A percentile compares a stretch with the other conserved stretches of the same genome.
Conservation (phyloP, 106 monocot genomes). For the Amphibolis antarctica region DNA sequence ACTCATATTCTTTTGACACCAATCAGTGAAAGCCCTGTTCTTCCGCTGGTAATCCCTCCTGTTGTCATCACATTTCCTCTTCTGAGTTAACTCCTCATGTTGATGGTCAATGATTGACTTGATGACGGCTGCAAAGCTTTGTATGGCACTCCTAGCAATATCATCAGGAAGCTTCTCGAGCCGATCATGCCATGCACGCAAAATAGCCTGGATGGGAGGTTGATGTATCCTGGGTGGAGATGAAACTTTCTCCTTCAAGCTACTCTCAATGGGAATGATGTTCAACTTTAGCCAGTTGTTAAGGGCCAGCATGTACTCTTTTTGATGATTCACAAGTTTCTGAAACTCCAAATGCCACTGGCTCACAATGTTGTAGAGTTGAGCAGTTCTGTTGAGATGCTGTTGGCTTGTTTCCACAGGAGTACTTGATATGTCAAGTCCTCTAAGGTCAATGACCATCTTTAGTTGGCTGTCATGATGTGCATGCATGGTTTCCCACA, state of each 20-base stretch:
- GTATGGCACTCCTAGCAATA: slow-evolving; percentile 32
- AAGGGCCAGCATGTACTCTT: slow-evolving; percentile 51
- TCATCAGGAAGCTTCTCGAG: slow-evolving; percentile 29
- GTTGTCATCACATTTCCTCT: slow-evolving; percentile 49
- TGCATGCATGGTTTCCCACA: slow-evolving; percentile 64
- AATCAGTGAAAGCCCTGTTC: slow-evolving; percentile 47
- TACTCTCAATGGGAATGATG: slow-evolving; percentile 71
- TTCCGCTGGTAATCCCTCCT: slow-evolving; percentile 36
- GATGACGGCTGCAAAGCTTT: slow-evolving; percentile 52
- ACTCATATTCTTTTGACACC: slow-evolving; percentile 16
- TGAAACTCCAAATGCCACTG: slow-evolving; percentile 51
- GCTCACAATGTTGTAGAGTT: slow-evolving; percentile 29
- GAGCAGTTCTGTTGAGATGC: slow-evolving; percentile 34
- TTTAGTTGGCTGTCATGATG: slow-evolving; percentile 48
- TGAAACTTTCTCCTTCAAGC: slow-evolving; percentile 56
- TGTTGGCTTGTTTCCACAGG: slow-evolving; percentile 48
- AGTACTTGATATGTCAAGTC: slow-evolving; percentile 28
- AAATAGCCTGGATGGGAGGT: slow-evolving; percentile 43
- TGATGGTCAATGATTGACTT: slow-evolving; percentile 38
- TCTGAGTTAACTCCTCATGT: slow-evolving; percentile 56
- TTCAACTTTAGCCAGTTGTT: slow-evolving; percentile 70
- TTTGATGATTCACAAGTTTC: slow-evolving; percentile 60
- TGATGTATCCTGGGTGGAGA: slow-evolving; percentile 25
- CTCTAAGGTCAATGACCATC: slow-evolving; percentile 27
- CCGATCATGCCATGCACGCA: slow-evolving; percentile 37